Base-by-base conservation (phyloP, 768 basidiomycete genomes). In the Tylopilus rubrobrunneus region DNA sequence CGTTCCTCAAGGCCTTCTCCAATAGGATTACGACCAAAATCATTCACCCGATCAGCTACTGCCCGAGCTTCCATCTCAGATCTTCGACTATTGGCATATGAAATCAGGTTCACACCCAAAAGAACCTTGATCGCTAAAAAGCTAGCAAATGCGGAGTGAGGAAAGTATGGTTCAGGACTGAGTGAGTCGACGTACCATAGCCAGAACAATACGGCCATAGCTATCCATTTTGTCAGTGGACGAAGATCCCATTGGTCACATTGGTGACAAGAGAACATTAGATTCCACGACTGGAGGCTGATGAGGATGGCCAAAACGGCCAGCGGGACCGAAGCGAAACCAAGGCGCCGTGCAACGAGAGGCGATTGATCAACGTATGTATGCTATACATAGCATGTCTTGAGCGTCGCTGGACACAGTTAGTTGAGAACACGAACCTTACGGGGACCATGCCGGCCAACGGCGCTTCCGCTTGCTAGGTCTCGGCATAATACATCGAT, bases 281-380 rank as follows among this genome's bases (percentile, higher is more conserved):
- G 71, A 48, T 69, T 78, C 48, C 88, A 64, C 12, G 85, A 87
- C 62, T 92, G 90, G 1, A 84, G 79, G 21, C 87, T 86, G 40
- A 92, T 81, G 51, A 95, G 76, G 56, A 89, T 80, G 19, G 80
- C 81, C 17, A 98, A 77, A 23, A 91, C 91, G 0, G 93, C 92
- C 3, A 98, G 78, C 0, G 97, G 97, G 21, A 98, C 76, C 0
- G 94, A 84, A 2, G 97, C 89, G 68, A 98, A 97, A 15, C 97
- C 97, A 9, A 99, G 78, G 7, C 97, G 83, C 3, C 96, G 87
- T 1, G 95, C 91, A 31, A 98, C 92, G 6, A 95, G 78, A 7
- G 95, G 95, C 1, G 95, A 95, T 66, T 97, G 95, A 65, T 99
- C 97, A 19, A 97, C 91, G 55, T 95, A 93, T 3, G 87, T 78